Percentiles rank a stretch among this genome's conserved stretches.
phyloP scores from a whole-genome alignment of 441 rosid genomes.

The Geranium incanum region DNA sequence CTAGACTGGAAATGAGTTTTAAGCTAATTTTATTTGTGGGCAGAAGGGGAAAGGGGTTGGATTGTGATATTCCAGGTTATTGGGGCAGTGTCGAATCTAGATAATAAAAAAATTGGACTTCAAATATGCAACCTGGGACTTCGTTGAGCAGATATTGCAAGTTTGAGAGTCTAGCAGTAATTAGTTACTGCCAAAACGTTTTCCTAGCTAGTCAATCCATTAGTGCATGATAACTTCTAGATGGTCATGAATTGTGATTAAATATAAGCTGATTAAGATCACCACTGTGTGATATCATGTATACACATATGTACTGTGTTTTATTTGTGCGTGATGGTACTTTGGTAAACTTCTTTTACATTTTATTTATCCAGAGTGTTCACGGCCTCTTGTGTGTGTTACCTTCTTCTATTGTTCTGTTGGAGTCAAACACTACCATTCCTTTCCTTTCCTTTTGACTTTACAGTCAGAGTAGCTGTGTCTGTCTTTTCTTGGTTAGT shows the following conservation, averaged over 20 bases:
- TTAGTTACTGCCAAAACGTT: neutral
- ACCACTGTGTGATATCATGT: neutral
- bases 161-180: neutral
- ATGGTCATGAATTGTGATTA: neutral
- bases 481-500: neutral
- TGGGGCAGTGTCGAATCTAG: neutral
- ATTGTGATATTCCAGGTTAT: neutral
- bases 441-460: neutral
- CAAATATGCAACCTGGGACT: neutral
- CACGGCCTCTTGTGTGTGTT: neutral
- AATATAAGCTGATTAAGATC: neutral
- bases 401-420: neutral
- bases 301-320: too few species aligned
- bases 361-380: neutral
- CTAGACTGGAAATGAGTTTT: too few species aligned
- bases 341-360: neutral
- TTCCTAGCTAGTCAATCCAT: neutral
- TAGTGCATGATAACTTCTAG: neutral
- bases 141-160: neutral
- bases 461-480: neutral
- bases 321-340: neutral
- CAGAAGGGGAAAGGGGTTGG: too few species aligned
- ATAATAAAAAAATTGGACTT: neutral
- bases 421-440: neutral
- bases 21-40: too few species aligned